These are phyloP conservation scores for Spizellomyces sp. DNA, from an alignment of 192 early-diverging fungal genomes.

Conservation along the genomic window DNA sequence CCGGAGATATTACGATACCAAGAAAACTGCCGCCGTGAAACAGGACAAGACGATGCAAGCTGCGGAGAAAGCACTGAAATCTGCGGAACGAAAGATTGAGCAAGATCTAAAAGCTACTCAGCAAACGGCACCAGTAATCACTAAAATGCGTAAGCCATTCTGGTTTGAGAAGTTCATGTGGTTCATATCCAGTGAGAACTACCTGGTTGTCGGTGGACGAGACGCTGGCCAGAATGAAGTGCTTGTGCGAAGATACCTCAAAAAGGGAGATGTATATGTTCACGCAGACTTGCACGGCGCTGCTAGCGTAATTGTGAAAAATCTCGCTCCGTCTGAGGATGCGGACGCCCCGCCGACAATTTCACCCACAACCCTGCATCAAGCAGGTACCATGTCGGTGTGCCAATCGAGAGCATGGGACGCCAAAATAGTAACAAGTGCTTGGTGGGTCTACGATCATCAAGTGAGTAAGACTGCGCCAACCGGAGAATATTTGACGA, in stretches of 20 bases:
- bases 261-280: conserved; percentile 82
- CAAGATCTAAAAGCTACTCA: conserved; percentile 74
- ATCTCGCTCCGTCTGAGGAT: conserved; percentile 45
- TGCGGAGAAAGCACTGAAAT: conserved; percentile 83
- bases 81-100: conserved; percentile 87
- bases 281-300: conserved; percentile 94
- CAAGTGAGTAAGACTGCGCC: conserved; percentile 91
- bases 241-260: conserved; percentile 73
- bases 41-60: conserved; percentile 88
- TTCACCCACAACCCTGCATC: conserved; percentile 88
- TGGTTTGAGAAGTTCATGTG: conserved; percentile 99
- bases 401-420: conserved; percentile 97
- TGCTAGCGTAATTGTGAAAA: conserved; percentile 87
- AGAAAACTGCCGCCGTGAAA: conserved; percentile 82
- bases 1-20: conserved; percentile 81
- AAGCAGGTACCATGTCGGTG: conserved; percentile 95
- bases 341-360: conserved; percentile 39
- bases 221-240: conserved; percentile 95
- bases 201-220: conserved; percentile 87
- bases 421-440: conserved; percentile 89
- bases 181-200: conserved; percentile 93
- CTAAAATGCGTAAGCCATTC: conserved; percentile 84
- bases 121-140: conserved; percentile 73
- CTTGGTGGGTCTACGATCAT: conserved; percentile 90
- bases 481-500: conserved; percentile 87